These are phyloP conservation scores for Zizania palustris DNA, from an alignment of 202 grass and related monocot genomes.

Conservation along the genomic window DNA sequence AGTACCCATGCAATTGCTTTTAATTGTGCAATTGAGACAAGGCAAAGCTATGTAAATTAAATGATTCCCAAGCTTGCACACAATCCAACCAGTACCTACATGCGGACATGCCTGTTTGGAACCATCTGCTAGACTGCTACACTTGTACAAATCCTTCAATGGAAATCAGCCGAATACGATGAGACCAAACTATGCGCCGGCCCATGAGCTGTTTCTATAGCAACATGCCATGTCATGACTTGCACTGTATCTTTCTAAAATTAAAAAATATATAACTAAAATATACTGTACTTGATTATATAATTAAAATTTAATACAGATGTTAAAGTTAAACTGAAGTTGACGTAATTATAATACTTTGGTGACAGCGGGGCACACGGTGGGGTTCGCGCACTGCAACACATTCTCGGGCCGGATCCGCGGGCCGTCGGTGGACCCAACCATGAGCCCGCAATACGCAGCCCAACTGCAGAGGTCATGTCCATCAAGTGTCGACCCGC, in stretches of 20 bases:
- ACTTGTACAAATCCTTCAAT: background rate
- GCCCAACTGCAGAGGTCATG: conserved; percentile 42
- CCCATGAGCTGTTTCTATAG: conserved; percentile 6
- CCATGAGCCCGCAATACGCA: conserved; percentile 41
- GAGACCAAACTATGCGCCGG: background rate
- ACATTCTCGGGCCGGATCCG: conserved; percentile 44
- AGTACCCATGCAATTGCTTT: background rate
- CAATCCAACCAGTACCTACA: conserved; percentile 21
- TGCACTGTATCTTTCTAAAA: no score
- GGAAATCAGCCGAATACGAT: background rate
- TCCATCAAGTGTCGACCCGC: conserved; percentile 44
- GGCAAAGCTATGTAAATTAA: background rate
- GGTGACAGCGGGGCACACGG: conserved; percentile 53
- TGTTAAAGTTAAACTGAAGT: no score
- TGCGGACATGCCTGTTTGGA: background rate
- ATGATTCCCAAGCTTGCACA: background rate
- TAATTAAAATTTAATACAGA: no score
- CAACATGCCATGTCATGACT: background rate
- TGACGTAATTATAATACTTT: background rate
- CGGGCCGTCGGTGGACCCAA: conserved; percentile 30
- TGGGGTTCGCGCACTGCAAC: conserved; percentile 57
- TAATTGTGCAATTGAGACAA: background rate
- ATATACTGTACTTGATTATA: no score
- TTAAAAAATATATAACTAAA: no score
- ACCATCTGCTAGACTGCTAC: background rate